These are phyloP conservation scores for Diaporthe destruens DNA, from an alignment of 2,329 filamentous ascomycete species.

Conservation along the genomic window DNA sequence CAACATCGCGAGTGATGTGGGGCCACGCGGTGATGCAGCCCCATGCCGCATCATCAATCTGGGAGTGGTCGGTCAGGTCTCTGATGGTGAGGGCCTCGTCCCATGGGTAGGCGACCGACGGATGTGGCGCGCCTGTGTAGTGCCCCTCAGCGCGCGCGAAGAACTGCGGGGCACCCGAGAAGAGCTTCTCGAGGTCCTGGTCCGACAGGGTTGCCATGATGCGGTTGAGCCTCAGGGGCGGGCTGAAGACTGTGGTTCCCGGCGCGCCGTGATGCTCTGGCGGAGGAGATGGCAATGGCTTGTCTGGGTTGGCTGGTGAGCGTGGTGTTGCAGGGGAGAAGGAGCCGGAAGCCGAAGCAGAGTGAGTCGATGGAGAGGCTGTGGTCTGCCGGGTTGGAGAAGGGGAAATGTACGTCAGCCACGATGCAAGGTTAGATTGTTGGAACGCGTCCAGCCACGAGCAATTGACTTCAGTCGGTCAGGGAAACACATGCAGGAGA, in stretches of 20 bases:
- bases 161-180: constrained; percentile 82
- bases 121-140: constrained; percentile 70
- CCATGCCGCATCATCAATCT: constrained; percentile 74
- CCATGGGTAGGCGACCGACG: constrained; percentile 76
- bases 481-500: constrained; percentile 17
- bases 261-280: constrained; percentile 42
- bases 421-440: constrained; percentile 35
- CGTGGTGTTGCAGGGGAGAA: constrained; percentile 48
- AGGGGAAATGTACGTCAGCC: constrained; percentile 43
- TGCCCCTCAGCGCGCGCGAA: constrained; percentile 72
- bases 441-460: neutral
- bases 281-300: constrained; percentile 69
- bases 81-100: constrained; percentile 71
- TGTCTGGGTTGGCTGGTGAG: constrained; percentile 63
- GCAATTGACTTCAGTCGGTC: constrained; percentile 9
- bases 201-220: constrained; percentile 72
- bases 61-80: constrained; percentile 74
- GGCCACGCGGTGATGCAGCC: constrained; percentile 72
- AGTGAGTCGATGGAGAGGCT: constrained; percentile 51
- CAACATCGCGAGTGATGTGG: constrained; percentile 67
- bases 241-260: constrained; percentile 44
- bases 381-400: constrained; percentile 43
- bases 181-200: constrained; percentile 75
- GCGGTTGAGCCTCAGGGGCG: constrained; percentile 64
- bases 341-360: constrained; percentile 41